Evolutionary conservation across 208 protist genomes (phyloP), one percentile per base, ranked within the genome.

Genomic region (Trypanosoma lewisi): DNA sequence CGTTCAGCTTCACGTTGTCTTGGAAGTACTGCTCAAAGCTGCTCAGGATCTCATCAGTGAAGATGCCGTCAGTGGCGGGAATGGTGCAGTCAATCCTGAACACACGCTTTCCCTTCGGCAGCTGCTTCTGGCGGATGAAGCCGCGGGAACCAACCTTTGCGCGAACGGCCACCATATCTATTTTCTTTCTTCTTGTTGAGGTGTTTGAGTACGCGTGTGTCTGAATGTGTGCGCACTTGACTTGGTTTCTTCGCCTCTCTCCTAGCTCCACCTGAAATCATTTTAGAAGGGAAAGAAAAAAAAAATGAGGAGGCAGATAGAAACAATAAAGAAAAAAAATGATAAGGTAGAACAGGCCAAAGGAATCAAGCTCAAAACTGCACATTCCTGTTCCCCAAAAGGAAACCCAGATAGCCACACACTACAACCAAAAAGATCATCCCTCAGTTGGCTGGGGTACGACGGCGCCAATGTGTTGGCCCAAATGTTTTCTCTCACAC

Each of bases 1-100:
- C 97, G 70, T 97, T 93, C n/a, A 99, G 95, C 94, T 99, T 99
- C 70, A 97, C 92, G 82, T 96, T 95, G 65, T 98, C 93, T 60
- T 91, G 78, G 58, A 99, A 88, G 96, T 95, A 99, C 84, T 98
- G 96, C 92, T 98, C 90, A 63, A 95, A 97, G 79, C 80, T 87
- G 69, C 75, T 71, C 34, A 96, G 79, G 30, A 94, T 73, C 42
- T 96, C 88, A 55, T 87, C 79, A 71, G 75, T 85, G 78, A 97
- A 73, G 59, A 87, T 80, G 52, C 78, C 77, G 60, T 87, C 81
- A 30, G 36, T 55, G 50, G 70, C 74, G 51, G 81, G 81, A 42
- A 85, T 77, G 37, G 51, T 53, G 73, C 74, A 83, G 73, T 83
- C 77, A 70, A 80, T 80, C 60, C 89, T 95, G 80, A 93, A 91